Percentiles rank a stretch among this genome's conserved stretches.
phyloP scores from a whole-genome alignment of 108 stramenopile species.

The Skeletonema costatum region DNA sequence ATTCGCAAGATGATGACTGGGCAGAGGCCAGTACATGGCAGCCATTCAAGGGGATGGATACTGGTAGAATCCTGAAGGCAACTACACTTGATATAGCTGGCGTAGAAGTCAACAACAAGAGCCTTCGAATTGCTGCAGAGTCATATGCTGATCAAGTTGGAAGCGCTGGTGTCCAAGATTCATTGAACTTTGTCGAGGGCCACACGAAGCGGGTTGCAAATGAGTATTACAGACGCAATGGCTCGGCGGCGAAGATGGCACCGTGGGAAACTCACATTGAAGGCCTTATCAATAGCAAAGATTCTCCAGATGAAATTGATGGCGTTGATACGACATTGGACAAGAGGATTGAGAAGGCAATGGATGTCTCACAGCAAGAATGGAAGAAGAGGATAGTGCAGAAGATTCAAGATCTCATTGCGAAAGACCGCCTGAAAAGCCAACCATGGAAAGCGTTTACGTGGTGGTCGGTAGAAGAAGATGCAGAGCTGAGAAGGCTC shows the following conservation, averaged over 20 bases:
- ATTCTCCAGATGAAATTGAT: background rate
- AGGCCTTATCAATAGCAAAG: background rate
- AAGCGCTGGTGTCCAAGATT: background rate
- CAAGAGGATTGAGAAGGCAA: background rate
- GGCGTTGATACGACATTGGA: background rate
- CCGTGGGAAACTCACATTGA: background rate
- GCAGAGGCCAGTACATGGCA: background rate
- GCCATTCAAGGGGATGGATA: background rate
- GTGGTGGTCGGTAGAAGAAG: too few species aligned
- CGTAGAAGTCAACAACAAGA: background rate
- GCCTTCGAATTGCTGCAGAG: background rate
- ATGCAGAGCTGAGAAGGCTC: too few species aligned
- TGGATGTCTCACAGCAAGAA: background rate
- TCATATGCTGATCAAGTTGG: background rate
- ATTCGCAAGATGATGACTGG: background rate
- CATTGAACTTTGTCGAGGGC: background rate
- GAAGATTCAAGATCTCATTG: background rate
- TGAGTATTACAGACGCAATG: background rate
- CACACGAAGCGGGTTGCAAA: background rate
- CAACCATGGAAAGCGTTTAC: background rate
- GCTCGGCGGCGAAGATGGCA: background rate
- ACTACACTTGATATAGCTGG: background rate
- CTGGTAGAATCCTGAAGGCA: background rate
- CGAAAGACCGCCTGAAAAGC: too few species aligned
- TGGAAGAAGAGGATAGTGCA: background rate